phyloP scores from a whole-genome alignment of 208 protist species.

The Porcisia deanei region DNA sequence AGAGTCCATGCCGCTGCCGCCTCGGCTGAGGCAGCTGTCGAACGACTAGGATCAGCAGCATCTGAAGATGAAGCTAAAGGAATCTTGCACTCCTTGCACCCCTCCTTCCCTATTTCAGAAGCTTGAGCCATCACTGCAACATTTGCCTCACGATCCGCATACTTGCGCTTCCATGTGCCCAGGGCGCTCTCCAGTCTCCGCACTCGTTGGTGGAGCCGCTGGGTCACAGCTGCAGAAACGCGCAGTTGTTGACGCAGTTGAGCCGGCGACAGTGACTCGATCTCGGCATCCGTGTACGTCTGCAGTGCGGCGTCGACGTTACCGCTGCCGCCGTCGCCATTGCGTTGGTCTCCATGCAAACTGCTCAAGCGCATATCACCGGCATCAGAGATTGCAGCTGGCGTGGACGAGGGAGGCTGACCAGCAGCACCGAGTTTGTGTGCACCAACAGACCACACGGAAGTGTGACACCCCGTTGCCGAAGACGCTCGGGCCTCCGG shows the following conservation, averaged over 20 bases:
- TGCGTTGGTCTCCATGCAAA: neutral
- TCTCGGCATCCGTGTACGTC: slow-evolving; percentile 22
- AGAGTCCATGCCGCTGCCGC: neutral
- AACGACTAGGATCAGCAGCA: neutral
- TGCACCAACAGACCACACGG: neutral
- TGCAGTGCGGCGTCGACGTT: neutral
- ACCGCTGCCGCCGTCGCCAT: neutral
- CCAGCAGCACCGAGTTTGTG: neutral
- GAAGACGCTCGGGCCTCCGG: neutral
- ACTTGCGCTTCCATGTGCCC: slow-evolving; percentile 10
- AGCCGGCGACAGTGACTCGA: slow-evolving; percentile 7
- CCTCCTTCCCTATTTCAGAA: too few relatives aligned
- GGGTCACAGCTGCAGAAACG: slow-evolving; percentile 17
- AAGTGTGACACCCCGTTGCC: neutral
- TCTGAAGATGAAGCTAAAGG: neutral
- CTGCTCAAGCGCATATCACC: neutral
- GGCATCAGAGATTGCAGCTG: neutral
- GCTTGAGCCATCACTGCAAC: neutral
- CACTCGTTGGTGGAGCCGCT: slow-evolving; percentile 23
- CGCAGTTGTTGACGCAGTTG: slow-evolving; percentile 30
- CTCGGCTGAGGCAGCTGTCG: neutral
- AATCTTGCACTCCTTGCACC: too few relatives aligned
- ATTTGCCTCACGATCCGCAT: neutral
- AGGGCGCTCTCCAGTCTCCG: slow-evolving; percentile 16
- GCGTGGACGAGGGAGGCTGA: neutral